phyloP scores from a whole-genome alignment of 2,329 filamentous ascomycete genomes.

The Alternaria sp. region DNA sequence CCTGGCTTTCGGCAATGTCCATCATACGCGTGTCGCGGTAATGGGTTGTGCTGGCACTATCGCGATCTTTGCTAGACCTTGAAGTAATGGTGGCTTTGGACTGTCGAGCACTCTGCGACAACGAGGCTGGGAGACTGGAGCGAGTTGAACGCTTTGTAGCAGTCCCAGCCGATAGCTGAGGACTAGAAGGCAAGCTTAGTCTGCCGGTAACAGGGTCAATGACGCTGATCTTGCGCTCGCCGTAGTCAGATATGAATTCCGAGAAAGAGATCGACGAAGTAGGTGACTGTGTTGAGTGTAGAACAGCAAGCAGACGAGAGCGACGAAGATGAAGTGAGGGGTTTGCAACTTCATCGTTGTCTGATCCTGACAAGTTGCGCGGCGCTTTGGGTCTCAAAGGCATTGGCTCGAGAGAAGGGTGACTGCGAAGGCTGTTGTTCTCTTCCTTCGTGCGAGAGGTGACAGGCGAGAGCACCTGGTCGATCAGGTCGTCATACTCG shows the following conservation, averaged over 20 bases:
- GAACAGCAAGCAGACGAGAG: constrained; percentile 58
- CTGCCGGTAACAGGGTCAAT: constrained; percentile 49
- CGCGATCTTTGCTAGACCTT: constrained; percentile 43
- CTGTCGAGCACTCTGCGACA: constrained; percentile 38
- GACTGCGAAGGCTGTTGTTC: constrained; percentile 18
- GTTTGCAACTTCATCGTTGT: constrained; percentile 29
- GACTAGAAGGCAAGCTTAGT: constrained; percentile 44
- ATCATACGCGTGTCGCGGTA: constrained; percentile 66
- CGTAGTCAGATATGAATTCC: constrained; percentile 61
- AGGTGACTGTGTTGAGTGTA: constrained; percentile 57
- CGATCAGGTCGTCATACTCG: constrained; percentile 89
- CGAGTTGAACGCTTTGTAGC: constrained; percentile 40
- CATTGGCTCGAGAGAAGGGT: constrained; percentile 40
- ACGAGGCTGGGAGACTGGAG: constrained; percentile 43
- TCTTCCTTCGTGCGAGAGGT: constrained; percentile 18
- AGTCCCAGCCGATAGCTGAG: constrained; percentile 40
- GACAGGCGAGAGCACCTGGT: constrained; percentile 65
- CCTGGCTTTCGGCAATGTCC: constrained; percentile 48
- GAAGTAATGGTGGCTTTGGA: constrained; percentile 41
- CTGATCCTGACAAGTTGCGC: constrained; percentile 39
- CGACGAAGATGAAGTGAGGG: constrained; percentile 55
- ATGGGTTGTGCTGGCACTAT: constrained; percentile 39
- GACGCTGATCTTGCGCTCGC: constrained; percentile 48
- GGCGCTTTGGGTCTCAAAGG: constrained; percentile 34
- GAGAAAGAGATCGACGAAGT: constrained; percentile 61